Evolutionary conservation across 331 rosid species (phyloP), one percentile per base, ranked within the genome.

Genomic region (Quercus lobata): DNA sequence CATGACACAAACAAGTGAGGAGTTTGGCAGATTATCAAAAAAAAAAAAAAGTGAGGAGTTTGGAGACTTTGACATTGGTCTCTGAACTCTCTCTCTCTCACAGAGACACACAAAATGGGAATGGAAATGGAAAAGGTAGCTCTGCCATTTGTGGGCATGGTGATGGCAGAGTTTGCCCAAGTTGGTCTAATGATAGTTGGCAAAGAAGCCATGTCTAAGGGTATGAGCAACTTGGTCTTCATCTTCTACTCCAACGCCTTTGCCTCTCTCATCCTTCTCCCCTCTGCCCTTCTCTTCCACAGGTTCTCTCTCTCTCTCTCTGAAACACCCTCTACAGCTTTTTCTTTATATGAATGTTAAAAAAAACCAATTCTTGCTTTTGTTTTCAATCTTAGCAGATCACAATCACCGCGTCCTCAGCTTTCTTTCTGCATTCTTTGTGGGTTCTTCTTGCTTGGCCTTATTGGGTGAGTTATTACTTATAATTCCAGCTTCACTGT

Each of bases 251-350:
- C 93, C 72, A 93, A 91, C 12, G 44, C 91, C 0, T 73, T 93
- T 55, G 97, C 95, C 77, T 57, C 97, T 35, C 85, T 89, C 5
- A 10, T 93, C 14, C 95, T 93, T 71, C 93, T 90, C 41, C 96
- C 92, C n/a, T 63, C 73, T 85, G 87, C 98, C 29, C 58, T 89
- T 24, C 35, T 83, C 57, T 8, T 88, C 74, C 88, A 91, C 80
- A 86, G 92, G 91, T 90, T 11, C 22, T n/a, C 49, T 49, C 8
- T n/a, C 49, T 49, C 8, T 66, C 68, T 17, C 65, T 61, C 44
- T 44, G 46, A 41, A 41, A 41, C 46, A 41, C 35, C 27, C 68
- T 70, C 17, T 41, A 41, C 46, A 0, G 46, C 6, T 16, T 11
- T 9, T 35, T 29, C 32, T 49, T 15, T 69, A 0, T 16, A 16